Conservation (phyloP, 2,329 filamentous ascomycete species). For the Penicillium sp. region DNA sequence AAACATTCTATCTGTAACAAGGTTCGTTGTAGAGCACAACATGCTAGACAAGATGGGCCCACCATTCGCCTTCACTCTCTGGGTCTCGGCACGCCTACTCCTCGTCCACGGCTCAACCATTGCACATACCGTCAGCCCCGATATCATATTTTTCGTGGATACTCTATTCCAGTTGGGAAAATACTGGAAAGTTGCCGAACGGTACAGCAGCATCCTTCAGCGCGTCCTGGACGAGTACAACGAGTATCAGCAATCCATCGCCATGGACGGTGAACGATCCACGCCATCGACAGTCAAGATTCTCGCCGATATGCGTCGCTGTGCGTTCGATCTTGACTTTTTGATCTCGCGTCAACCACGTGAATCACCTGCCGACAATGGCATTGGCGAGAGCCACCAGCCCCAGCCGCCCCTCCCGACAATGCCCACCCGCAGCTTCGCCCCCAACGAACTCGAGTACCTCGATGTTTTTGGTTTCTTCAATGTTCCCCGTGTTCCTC, state of each 20-base stretch:
- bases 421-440: conserved; percentile 62
- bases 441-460: conserved; percentile 81
- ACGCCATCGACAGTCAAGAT: conserved; percentile 84
- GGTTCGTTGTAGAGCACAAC: conserved; percentile 71
- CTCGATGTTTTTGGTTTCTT: conserved; percentile 94
- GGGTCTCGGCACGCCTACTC: conserved; percentile 83
- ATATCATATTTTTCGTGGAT: conserved; percentile 78
- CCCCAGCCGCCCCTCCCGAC: conserved; percentile 7
- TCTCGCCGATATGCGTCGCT: conserved; percentile 84
- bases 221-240: conserved; percentile 82
- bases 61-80: conserved; percentile 86
- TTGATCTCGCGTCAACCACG: conserved; percentile 78
- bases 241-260: conserved; percentile 65
- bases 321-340: conserved; percentile 85
- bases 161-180: conserved; percentile 75
- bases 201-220: conserved; percentile 76
- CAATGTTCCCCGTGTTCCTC: conserved; percentile 74
- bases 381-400: conserved; percentile 21
- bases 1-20: conserved; percentile 73
- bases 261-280: conserved; percentile 64
- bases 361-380: conserved; percentile 36
- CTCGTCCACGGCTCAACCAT: conserved; percentile 90
- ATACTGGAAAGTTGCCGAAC: conserved; percentile 80
- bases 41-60: conserved; percentile 80
- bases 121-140: conserved; percentile 75